Percentiles rank a stretch among this genome's conserved stretches.
phyloP scores from a whole-genome alignment of 176 grass and related monocot genomes.

The Zizania latifolia region DNA sequence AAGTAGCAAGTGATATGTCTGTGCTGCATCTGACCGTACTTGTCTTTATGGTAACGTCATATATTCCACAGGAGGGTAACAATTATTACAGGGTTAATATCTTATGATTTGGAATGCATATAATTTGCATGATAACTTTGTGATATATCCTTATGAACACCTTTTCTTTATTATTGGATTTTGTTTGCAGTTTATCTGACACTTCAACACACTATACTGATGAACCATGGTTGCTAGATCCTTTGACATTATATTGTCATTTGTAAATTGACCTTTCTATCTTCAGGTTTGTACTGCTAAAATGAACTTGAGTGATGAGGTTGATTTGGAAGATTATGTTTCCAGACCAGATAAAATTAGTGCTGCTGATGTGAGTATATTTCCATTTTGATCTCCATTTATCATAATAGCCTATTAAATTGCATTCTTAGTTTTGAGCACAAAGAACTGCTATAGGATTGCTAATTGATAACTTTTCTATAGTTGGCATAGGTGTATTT shows the following conservation, averaged over 20 bases:
- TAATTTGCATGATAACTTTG: neutral
- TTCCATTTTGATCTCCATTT: neutral
- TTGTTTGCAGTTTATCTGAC: neutral
- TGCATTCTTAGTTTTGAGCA: neutral
- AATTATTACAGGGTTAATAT: neutral
- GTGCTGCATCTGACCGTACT: neutral
- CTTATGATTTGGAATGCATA: neutral
- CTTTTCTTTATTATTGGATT: neutral
- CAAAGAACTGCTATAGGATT: neutral
- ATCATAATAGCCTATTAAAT: neutral
- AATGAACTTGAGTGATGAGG: conserved; percentile 96
- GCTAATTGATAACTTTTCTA: neutral
- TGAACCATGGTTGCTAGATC: neutral
- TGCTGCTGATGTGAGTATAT: conserved; percentile 76
- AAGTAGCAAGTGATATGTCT: too few relatives aligned
- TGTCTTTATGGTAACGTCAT: neutral
- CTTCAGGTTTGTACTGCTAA: conserved; percentile 86
- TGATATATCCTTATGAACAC: too few relatives aligned
- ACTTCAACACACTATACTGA: neutral
- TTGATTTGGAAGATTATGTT: conserved; percentile 97
- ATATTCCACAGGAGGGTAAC: too few relatives aligned
- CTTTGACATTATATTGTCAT: neutral
- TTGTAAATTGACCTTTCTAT: neutral
- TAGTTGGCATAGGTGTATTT: too few relatives aligned
- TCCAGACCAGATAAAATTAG: conserved; percentile 96